Evolutionary conservation across 2,329 filamentous ascomycete genomes (phyloP), one percentile per base, ranked within the genome.

Genomic region (Trichoderma polysporum): DNA sequence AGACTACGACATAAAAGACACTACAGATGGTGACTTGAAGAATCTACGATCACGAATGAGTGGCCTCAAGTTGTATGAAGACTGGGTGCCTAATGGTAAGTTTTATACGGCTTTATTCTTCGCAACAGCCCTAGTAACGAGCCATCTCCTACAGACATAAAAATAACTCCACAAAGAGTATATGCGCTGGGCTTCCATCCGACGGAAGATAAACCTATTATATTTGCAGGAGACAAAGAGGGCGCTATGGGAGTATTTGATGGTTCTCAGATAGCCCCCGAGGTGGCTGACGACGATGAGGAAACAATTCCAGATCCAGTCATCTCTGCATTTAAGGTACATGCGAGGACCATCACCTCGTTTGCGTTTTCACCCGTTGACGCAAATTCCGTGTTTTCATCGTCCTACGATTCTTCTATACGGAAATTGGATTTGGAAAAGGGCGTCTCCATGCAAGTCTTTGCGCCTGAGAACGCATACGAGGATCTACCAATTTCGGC

Each of bases 191-290:
- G 90, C 0, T 94, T 99, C 72, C 95, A 99, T 73, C 95, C 95
- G 0, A 94, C 89, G 0, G 84, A 89, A 67, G 88, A 94, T 2
- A 98, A 98, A 73, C 89, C 94, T 0, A 83, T 99, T 2, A 85
- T 98, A 1, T 96, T 99, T 75, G 94, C 94, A 0, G 94, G 94
- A 12, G 95, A 99, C 74, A 99, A 99, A 76, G 86, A 96, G 70
- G 94, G 95, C 1, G 91, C 93, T 27, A 84, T 98, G 67, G 95
- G 95, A 0, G 87, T 99, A 1, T 94, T 97, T 64, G 94, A 99
- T 75, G 93, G 90, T 1, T 94, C 91, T 0, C 93, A 96, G 71
- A 85, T 86, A 2, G 80, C 81, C 2, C 80, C 83, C n/a, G 80
- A 85, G 5, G 81, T 84, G 17, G 87, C 89, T 66, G 86, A 87